These are phyloP conservation scores for Dipteronia sinensis DNA, from an alignment of 345 rosid genomes.

Conservation along the genomic window DNA sequence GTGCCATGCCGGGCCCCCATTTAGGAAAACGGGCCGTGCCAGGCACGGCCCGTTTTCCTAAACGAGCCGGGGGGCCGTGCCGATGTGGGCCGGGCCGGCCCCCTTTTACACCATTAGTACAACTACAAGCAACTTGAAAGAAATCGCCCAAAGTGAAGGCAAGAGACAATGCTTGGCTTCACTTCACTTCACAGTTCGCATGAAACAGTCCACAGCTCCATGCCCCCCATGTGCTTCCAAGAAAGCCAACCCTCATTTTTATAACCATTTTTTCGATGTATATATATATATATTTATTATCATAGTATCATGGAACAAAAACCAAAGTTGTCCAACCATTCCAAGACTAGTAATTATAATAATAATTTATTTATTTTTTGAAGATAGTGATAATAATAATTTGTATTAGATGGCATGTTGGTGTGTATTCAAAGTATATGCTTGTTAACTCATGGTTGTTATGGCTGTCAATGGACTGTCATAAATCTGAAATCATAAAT, in stretches of 20 bases:
- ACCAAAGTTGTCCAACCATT: neutral
- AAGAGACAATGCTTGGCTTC: neutral
- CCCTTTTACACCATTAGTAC: too few species aligned
- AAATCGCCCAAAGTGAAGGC: neutral
- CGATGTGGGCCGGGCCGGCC: too few species aligned
- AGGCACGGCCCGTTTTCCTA: too few species aligned
- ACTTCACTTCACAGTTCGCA: neutral
- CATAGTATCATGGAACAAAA: neutral
- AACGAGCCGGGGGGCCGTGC: too few species aligned
- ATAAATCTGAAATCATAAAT: neutral
- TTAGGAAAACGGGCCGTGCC: too few species aligned
- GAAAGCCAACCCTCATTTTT: neutral
- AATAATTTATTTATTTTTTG: too few species aligned
- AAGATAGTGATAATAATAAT: too few species aligned
- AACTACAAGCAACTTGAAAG: neutral
- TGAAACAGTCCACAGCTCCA: neutral
- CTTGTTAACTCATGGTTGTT: neutral
- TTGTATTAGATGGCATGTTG: neutral
- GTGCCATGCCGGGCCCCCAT: too few species aligned
- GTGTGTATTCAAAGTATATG: neutral
- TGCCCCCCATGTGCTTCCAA: neutral
- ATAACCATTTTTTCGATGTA: neutral
- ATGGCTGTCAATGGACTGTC: conserved; percentile 4
- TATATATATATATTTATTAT: too few species aligned
- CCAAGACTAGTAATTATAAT: neutral